phyloP scores from a whole-genome alignment of 768 basidiomycete genomes.

The Asterophora lycoperdoides region DNA sequence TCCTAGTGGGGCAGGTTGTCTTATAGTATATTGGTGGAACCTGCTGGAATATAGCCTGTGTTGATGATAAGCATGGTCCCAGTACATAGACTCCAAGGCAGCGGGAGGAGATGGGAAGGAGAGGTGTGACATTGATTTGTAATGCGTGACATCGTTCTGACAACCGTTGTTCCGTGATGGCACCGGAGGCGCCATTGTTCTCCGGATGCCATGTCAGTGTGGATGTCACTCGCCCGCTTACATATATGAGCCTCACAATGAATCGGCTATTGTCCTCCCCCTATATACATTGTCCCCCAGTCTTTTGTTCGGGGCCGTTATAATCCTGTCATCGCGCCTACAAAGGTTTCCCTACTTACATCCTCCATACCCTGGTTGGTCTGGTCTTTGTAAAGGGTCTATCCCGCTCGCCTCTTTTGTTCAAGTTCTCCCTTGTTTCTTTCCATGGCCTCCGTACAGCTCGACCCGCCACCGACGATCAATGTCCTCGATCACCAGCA shows the following conservation, averaged over 20 bases:
- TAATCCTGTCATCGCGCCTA: background rate
- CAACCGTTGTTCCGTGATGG: constrained; percentile 16
- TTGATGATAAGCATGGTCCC: too few species aligned
- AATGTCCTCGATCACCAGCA: constrained; percentile 44
- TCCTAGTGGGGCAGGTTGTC: too few species aligned
- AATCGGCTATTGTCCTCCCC: constrained; percentile 6
- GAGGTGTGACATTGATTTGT: background rate
- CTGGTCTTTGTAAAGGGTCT: background rate
- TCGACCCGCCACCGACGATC: constrained; percentile 41
- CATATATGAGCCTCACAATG: background rate
- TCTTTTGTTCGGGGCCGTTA: constrained; percentile 4
- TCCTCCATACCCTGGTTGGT: constrained; percentile 14
- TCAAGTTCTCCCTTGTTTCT: background rate
- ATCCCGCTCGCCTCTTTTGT: constrained; percentile 3
- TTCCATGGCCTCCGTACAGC: constrained; percentile 3
- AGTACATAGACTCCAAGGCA: too few species aligned
- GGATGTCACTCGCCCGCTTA: background rate
- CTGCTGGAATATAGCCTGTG: too few species aligned
- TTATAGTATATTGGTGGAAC: too few species aligned
- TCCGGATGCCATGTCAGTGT: constrained; percentile 2
- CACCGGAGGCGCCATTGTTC: constrained; percentile 10
- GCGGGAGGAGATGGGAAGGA: background rate
- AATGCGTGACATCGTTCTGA: constrained; percentile 1
- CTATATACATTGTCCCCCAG: background rate
- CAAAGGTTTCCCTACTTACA: background rate